A percentile compares a stretch with the other conserved stretches of the same genome.
Evolutionary conservation across 2,329 filamentous ascomycete species (phyloP).

Genomic region (Iodosphaeria phyllophila): DNA sequence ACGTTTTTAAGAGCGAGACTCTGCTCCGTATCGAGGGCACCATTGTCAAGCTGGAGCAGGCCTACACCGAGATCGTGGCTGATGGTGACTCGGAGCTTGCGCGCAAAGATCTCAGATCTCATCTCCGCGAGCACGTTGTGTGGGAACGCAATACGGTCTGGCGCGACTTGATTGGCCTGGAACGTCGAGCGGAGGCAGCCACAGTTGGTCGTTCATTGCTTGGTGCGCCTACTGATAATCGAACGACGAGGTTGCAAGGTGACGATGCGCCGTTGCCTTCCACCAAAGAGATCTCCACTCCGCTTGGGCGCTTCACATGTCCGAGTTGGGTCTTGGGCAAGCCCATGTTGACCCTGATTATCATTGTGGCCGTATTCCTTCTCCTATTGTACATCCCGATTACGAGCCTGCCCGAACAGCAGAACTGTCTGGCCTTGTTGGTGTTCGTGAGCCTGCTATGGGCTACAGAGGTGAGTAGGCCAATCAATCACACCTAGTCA

Average conservation of each 20-base stretch:
- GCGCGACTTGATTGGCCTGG: slow-evolving; percentile 97
- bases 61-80: slow-evolving; percentile 69
- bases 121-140: slow-evolving; percentile 88
- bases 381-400: slow-evolving; percentile 60
- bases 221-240: slow-evolving; percentile 50
- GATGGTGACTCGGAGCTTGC: slow-evolving; percentile 61
- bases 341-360: slow-evolving; percentile 59
- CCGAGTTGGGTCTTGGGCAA: slow-evolving; percentile 72
- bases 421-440: slow-evolving; percentile 87
- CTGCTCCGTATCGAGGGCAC: slow-evolving; percentile 51
- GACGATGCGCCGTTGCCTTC: slow-evolving; percentile 49
- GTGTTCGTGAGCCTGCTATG: slow-evolving; percentile 86
- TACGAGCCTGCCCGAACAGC: slow-evolving; percentile 74
- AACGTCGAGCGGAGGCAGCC: slow-evolving; percentile 84
- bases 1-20: slow-evolving; percentile 62
- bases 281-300: slow-evolving; percentile 57
- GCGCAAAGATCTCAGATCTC: slow-evolving; percentile 70
- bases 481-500: no score
- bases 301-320: slow-evolving; percentile 55
- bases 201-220: slow-evolving; percentile 76
- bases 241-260: slow-evolving; percentile 59
- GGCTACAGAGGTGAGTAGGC: slow-evolving; percentile 65
- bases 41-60: slow-evolving; percentile 55
- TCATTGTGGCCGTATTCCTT: slow-evolving; percentile 55
- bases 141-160: slow-evolving; percentile 99